Percentiles rank a stretch among this genome's conserved stretches.
Evolutionary conservation across 306 rosid genomes (phyloP).

Genomic region (Prunus davidiana): DNA sequence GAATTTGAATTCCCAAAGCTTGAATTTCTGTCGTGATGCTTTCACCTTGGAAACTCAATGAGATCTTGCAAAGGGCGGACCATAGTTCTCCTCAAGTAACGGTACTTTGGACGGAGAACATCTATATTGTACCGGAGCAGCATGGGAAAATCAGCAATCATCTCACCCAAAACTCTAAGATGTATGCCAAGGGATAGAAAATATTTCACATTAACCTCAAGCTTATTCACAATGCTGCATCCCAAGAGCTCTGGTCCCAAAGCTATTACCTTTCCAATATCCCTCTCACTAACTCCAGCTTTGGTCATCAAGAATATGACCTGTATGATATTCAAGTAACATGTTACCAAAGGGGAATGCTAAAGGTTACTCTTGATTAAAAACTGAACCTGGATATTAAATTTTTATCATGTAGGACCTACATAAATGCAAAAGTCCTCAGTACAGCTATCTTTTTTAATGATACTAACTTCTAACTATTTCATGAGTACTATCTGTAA

Average conservation of each 20-base stretch:
- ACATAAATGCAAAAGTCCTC: not conserved
- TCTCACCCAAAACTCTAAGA: constrained; percentile 61
- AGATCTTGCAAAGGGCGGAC: constrained; percentile 73
- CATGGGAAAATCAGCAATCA: constrained; percentile 89
- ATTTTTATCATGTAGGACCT: not conserved
- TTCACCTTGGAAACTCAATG: constrained; percentile 87
- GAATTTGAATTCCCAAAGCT: not conserved
- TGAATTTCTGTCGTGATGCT: constrained; percentile 11
- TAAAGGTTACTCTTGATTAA: not conserved
- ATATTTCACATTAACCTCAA: constrained; percentile 72
- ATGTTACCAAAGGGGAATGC: not conserved
- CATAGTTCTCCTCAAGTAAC: constrained; percentile 77
- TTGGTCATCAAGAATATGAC: constrained; percentile 88
- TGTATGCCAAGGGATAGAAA: constrained; percentile 80
- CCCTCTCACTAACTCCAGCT: constrained; percentile 69
- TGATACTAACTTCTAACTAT: not conserved
- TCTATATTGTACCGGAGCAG: constrained; percentile 73
- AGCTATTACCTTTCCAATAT: constrained; percentile 79
- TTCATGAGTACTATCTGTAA: not conserved
- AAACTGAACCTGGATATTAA: not conserved
- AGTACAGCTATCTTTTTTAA: not conserved
- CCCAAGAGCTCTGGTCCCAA: constrained; percentile 90
- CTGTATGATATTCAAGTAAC: constrained; percentile 40
- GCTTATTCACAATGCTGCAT: constrained; percentile 74
- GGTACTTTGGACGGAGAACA: constrained; percentile 80